Evolutionary conservation across 768 basidiomycete species (phyloP), one percentile per base, ranked within the genome.

Genomic region (Lentinula edodes): DNA sequence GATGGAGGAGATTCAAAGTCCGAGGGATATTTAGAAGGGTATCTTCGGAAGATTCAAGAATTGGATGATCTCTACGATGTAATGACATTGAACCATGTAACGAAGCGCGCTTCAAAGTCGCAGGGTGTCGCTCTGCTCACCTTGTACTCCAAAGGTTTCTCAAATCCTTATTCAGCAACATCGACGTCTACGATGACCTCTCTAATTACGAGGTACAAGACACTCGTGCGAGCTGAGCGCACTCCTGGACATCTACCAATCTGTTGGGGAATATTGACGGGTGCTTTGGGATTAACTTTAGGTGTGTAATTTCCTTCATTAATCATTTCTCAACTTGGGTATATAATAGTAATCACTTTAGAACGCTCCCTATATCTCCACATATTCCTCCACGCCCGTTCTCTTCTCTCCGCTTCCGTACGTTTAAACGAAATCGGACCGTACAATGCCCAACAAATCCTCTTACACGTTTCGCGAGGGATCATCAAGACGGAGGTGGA

Each of bases 51-150:
- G 5, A 76, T 95, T 38, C 65, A 68, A 3, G 74, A 75, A 13
- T 75, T 97, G 38, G 96, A 98, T 68, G 79, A 79, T 8, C 76
- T 90, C 20, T 94, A 93, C 73, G 91, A 98, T 52, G 72, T 83
- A 36, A 91, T 91, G 82, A 90, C 92, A 0, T 82, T 97, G 56
- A 98, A 96, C 69, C 92, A 96, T 70, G 87, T 97, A 64, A 82
- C 93, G 1, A 78, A 89, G 34, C 81, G 97, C 12, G 93, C 95
- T 35, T 95, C 93, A 36, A 89, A 84, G 60, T 82, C 95, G 5
- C 97, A 99, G 71, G 97, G 97, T 3, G 87, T 92, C 12, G 96
- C 96, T 5, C 83, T 98, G 46, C 83, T 99, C 36, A 93, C 94
- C 1, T 80, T 98, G 3, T 96, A 89, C 72, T 78, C 89, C 16